These are phyloP conservation scores for Thinopyrum elongatum DNA, from an alignment of 176 grass and related monocot genomes.

Conservation along the genomic window DNA sequence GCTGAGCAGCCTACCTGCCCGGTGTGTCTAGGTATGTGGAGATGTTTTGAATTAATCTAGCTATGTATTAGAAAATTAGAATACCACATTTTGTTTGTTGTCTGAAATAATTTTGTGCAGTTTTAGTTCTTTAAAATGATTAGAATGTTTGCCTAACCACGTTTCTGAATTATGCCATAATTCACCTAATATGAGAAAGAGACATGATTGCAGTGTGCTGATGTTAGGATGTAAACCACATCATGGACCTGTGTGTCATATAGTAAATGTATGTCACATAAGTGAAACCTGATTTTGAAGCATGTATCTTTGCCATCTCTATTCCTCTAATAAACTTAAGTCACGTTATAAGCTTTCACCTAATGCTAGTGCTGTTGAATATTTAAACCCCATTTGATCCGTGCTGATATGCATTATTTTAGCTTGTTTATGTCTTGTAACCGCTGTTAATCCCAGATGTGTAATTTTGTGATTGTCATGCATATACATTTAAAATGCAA, in stretches of 20 bases:
- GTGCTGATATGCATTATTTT: neutral
- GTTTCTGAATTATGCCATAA: neutral
- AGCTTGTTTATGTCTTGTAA: neutral
- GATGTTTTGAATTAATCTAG: neutral
- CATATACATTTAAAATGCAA: neutral
- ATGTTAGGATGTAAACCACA: neutral
- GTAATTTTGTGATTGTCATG: neutral
- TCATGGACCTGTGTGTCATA: neutral
- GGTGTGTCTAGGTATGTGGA: slow-evolving; percentile 71
- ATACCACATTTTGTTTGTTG: neutral
- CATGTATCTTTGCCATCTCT: neutral
- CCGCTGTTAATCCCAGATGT: neutral
- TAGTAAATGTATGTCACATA: neutral
- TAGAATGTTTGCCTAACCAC: neutral
- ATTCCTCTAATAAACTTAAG: neutral
- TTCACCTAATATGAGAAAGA: slow-evolving; percentile 1
- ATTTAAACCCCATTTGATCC: neutral
- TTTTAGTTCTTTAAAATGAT: slow-evolving; percentile 5
- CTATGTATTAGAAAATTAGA: neutral
- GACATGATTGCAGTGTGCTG: neutral
- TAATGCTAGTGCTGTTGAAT: slow-evolving; percentile 6
- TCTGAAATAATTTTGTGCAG: neutral
- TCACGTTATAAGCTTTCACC: neutral
- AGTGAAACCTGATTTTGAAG: slow-evolving; percentile 25
- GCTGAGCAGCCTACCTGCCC: slow-evolving; percentile 75